Conservation (phyloP, 1,284 basidiomycete genomes). For the Testicularia cyperi region DNA sequence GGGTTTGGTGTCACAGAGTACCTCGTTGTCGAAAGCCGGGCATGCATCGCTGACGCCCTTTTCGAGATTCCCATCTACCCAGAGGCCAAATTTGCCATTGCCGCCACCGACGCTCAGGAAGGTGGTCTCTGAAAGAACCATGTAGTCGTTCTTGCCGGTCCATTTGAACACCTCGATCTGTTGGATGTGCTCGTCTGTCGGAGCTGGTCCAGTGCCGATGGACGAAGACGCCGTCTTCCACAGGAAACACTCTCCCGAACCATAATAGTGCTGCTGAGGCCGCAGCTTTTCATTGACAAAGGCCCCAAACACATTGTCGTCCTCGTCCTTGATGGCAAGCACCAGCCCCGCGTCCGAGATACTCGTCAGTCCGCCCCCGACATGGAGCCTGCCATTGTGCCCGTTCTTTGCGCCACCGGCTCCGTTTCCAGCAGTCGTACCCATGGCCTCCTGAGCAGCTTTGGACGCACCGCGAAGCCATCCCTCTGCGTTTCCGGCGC, state of each 20-base stretch:
- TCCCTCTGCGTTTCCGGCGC: conserved; percentile 17
- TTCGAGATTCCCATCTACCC: conserved; percentile 79
- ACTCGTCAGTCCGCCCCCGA: conserved; percentile 32
- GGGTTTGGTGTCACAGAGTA: conserved; percentile 66
- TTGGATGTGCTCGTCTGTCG: neutral
- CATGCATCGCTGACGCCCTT: conserved; percentile 81
- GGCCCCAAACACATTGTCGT: conserved; percentile 57
- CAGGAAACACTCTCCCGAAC: conserved; percentile 52
- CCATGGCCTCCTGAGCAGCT: conserved; percentile 37
- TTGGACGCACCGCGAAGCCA: conserved; percentile 49
- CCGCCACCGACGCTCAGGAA: conserved; percentile 52
- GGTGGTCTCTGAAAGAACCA: conserved; percentile 73
- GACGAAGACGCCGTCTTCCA: conserved; percentile 60
- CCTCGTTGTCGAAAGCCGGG: conserved; percentile 84
- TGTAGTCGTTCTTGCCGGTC: conserved; percentile 88
- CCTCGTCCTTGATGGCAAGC: conserved; percentile 47
- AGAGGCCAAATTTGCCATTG: conserved; percentile 67
- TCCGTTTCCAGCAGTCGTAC: conserved; percentile 4
- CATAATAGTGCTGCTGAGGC: conserved; percentile 53
- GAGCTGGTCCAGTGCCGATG: conserved; percentile 12
- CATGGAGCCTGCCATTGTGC: conserved; percentile 8
- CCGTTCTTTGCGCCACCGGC: neutral
- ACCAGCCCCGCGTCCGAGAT: conserved; percentile 50
- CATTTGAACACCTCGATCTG: conserved; percentile 71
- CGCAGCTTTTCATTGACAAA: conserved; percentile 55